Base-by-base conservation (phyloP, 2,329 filamentous ascomycete species). In the Aureobasidium sp. region DNA sequence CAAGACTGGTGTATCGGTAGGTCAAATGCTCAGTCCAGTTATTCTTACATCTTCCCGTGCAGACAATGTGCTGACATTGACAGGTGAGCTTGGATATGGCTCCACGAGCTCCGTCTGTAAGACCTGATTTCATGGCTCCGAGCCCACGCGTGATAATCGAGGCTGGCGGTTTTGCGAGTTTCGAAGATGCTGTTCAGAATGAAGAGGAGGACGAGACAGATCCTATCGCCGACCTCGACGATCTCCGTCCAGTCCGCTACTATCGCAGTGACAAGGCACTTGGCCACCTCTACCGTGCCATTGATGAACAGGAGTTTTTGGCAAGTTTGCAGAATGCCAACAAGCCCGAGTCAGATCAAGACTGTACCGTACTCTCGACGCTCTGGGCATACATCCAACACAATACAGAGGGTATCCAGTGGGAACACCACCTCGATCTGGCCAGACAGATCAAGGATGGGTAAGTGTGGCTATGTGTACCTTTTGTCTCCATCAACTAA, bases 301-400 rank as follows among this genome's bases (percentile, higher is more conserved):
- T 95, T 12, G 84, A 95, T 67, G 90, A 94, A 71, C 78, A 79
- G 50, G 79, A 81, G 58, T 88, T 92, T 47, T 87, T 86, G 77
- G 67, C 73, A 9, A 71, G 81, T 5, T 73, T 85, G 65, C 61
- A 64, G 10, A 37, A 62, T 5, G 62, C 68, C 9, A 65, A 65
- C 26, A 62, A 66, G 20, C 20, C 20, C 20, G 5, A 36, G 47
- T 61, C 32, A 44, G 53, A 34, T 5, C 44, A n/a, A 47, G 39
- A 62, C 29, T 64, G 47, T 36, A 48, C 27, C 12, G 53, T 74
- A 61, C 62, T 75, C 66, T 34, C 69, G 29, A 64, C 63, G 7
- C 70, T 82, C 3, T 75, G 76, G 68, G 57, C 67, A 4, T 78
- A 79, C 64, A 67, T 81, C 2, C 64, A 75, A 13, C 67, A 67